Conservation (phyloP, 495 filamentous ascomycete genomes). For the Aspergillus baeticus region DNA sequence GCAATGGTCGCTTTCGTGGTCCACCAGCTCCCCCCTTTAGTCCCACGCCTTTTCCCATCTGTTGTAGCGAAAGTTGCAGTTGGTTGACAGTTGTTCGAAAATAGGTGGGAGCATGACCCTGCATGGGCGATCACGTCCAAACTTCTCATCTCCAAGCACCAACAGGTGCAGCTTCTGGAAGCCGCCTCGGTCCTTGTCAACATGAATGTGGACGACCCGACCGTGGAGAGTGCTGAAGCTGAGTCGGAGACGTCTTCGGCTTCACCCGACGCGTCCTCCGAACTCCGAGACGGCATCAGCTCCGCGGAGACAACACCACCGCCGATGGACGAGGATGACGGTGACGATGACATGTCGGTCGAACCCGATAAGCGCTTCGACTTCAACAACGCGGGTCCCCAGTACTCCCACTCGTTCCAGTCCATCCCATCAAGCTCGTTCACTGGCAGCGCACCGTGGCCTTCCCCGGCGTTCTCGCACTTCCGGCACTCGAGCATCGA, state of each 20-base stretch:
- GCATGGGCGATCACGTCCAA: slow-evolving; percentile 98
- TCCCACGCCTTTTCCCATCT: slow-evolving; percentile 9
- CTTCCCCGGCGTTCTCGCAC: slow-evolving; percentile 48
- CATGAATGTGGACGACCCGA: slow-evolving; percentile 70
- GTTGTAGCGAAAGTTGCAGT: slow-evolving; percentile 21
- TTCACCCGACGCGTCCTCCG: slow-evolving; percentile 77
- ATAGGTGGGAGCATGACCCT: slow-evolving; percentile 98
- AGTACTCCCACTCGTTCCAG: slow-evolving; percentile 81
- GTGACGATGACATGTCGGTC: slow-evolving; percentile 42
- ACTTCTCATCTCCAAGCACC: slow-evolving; percentile 97
- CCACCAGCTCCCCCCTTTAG: slow-evolving; percentile 24
- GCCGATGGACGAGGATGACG: slow-evolving; percentile 47
- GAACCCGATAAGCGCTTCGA: slow-evolving; percentile 48
- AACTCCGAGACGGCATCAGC: slow-evolving; percentile 65
- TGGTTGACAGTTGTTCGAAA: slow-evolving; percentile 41
- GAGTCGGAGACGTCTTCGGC: slow-evolving; percentile 79
- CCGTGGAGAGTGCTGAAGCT: slow-evolving; percentile 61
- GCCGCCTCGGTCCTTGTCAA: slow-evolving; percentile 90
- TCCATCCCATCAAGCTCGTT: slow-evolving; percentile 63
- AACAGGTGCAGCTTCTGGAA: slow-evolving; percentile 97
- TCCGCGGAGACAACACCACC: slow-evolving; percentile 57
- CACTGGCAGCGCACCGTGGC: slow-evolving; percentile 42
- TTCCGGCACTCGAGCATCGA: slow-evolving; percentile 56
- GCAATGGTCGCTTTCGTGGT: slow-evolving; percentile 47
- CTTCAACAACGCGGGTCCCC: slow-evolving; percentile 58